Percentiles rank a stretch among this genome's conserved stretches.
These are phyloP conservation scores for Kurtzmaniella quercitrusa DNA, from an alignment of 1,139 yeast species.

Conservation along the genomic window DNA sequence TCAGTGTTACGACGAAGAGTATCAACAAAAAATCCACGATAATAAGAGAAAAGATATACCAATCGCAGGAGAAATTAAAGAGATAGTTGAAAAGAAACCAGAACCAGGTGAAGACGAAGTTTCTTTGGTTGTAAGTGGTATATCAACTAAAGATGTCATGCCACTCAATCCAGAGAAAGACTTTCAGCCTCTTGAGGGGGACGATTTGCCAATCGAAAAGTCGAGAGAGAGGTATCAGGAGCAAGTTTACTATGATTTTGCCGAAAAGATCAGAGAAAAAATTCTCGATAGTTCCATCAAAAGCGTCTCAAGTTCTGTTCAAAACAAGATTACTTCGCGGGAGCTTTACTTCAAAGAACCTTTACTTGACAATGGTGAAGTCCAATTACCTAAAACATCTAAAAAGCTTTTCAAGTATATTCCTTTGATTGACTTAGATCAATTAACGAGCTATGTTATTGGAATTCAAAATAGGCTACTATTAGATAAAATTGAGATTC, in stretches of 20 bases:
- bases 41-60: slow-evolving; percentile 10
- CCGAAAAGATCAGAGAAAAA: slow-evolving; percentile 57
- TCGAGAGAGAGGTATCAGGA: slow-evolving; percentile 19
- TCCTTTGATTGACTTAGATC: slow-evolving; percentile 24
- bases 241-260: slow-evolving; percentile 50
- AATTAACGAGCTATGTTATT: slow-evolving; percentile 14
- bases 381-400: slow-evolving; percentile 32
- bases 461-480: slow-evolving; percentile 20
- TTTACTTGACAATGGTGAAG: slow-evolving; percentile 28
- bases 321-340: slow-evolving; percentile 23
- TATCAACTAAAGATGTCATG: slow-evolving; percentile 13
- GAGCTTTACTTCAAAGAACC: slow-evolving; percentile 14
- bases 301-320: slow-evolving; percentile 26
- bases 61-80: slow-evolving; percentile 7
- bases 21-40: slow-evolving; percentile 20
- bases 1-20: slow-evolving; percentile 51
- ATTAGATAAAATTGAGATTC: slow-evolving; percentile 17
- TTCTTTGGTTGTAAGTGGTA: slow-evolving; percentile 21
- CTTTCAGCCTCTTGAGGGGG: slow-evolving; percentile 6
- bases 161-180: slow-evolving; percentile 9
- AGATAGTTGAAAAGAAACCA: slow-evolving; percentile 5
- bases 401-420: slow-evolving; percentile 29
- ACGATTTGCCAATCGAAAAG: slow-evolving; percentile 1
- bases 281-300: slow-evolving; percentile 45
- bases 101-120: slow-evolving; percentile 16